These are phyloP conservation scores for Plasmodium malariae DNA, from an alignment of 169 alveolate genomes.

Conservation along the genomic window DNA sequence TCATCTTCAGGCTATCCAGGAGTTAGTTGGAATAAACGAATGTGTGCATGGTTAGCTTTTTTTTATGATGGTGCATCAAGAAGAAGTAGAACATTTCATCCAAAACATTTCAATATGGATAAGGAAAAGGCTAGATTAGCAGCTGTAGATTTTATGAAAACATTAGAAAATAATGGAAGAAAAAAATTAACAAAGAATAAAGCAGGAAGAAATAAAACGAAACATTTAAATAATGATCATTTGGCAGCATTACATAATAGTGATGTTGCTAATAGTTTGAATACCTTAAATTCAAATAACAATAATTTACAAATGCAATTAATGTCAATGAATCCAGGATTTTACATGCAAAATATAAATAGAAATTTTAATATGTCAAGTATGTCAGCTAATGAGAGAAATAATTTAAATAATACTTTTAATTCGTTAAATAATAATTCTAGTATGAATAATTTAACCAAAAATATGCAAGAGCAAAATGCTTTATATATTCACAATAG, in stretches of 20 bases:
- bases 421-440: constrained; percentile 13
- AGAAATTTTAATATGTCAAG: constrained; percentile 35
- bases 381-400: constrained; percentile 51
- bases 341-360: constrained; percentile 46
- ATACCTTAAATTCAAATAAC: constrained; percentile 25
- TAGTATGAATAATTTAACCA: constrained; percentile 10
- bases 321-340: constrained; percentile 63
- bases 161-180: constrained; percentile 84
- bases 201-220: constrained; percentile 51
- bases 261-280: constrained; percentile 43
- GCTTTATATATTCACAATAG: constrained; percentile 27
- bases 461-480: constrained; percentile 32
- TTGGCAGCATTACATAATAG: constrained; percentile 22
- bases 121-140: constrained; percentile 88
- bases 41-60: constrained; percentile 91
- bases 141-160: constrained; percentile 87
- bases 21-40: constrained; percentile 90
- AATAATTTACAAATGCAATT: constrained; percentile 45
- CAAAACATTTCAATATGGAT: constrained; percentile 86
- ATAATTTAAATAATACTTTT: constrained; percentile 6
- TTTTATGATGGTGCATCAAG: constrained; percentile 87
- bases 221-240: constrained; percentile 65
- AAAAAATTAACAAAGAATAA: constrained; percentile 79
- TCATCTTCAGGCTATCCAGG: constrained; percentile 90
- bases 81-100: constrained; percentile 89